phyloP scores from a whole-genome alignment of 371 early-diverging fungal genomes.

The Syncephalastrum racemosum region DNA sequence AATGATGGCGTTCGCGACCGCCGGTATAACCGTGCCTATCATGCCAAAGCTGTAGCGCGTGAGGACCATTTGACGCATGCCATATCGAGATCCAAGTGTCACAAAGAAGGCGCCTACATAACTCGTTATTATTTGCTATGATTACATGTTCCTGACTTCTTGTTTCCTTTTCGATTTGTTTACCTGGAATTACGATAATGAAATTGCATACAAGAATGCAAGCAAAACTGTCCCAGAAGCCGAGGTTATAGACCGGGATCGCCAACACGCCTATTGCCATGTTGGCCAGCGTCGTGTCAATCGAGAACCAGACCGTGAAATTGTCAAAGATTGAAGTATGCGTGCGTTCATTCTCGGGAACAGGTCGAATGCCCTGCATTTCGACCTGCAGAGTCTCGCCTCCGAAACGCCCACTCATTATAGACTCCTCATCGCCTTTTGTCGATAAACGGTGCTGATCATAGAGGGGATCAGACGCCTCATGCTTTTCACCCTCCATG shows the following conservation, averaged over 20 bases:
- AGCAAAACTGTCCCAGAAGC: slow-evolving; percentile 8
- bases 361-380: slow-evolving; percentile 12
- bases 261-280: slow-evolving; percentile 12
- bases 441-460: too few species aligned
- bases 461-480: too few species aligned
- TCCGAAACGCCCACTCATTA: too few species aligned
- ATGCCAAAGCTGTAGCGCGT: slow-evolving; percentile 15
- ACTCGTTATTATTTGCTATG: too few species aligned
- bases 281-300: slow-evolving; percentile 7
- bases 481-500: too few species aligned
- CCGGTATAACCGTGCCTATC: slow-evolving; percentile 1
- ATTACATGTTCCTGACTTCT: neutral
- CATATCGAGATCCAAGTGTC: slow-evolving; percentile 14
- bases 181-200: slow-evolving; percentile 4
- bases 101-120: slow-evolving; percentile 18
- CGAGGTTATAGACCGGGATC: slow-evolving; percentile 7
- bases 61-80: slow-evolving; percentile 16
- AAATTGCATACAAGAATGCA: slow-evolving; percentile 13
- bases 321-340: slow-evolving; percentile 14
- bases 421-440: too few species aligned
- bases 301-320: slow-evolving; percentile 18
- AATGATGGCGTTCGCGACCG: slow-evolving; percentile 3
- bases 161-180: neutral
- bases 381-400: neutral
- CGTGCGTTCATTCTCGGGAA: slow-evolving; percentile 15